These are phyloP conservation scores for Trichoderma arundinaceum DNA, from an alignment of 2,329 filamentous ascomycete species.

Conservation along the genomic window DNA sequence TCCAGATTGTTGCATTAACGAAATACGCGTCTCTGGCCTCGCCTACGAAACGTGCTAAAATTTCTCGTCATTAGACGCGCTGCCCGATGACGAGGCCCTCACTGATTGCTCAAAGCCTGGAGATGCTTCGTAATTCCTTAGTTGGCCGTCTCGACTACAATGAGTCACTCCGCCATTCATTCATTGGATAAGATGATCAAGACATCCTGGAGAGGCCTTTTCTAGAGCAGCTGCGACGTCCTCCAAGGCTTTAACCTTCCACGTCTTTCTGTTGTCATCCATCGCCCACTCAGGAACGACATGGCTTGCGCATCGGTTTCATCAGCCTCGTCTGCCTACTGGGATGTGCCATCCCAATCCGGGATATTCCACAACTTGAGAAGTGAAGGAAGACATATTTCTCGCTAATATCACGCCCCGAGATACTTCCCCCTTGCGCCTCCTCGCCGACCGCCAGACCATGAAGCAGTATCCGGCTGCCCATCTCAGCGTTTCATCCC, in stretches of 20 bases:
- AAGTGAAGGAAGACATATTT: no score
- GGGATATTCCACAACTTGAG: neutral
- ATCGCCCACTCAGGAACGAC: neutral
- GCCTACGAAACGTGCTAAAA: neutral
- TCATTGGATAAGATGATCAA: neutral
- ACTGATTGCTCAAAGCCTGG: neutral
- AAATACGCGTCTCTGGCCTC: neutral
- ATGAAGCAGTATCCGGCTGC: slow-evolving; percentile 40
- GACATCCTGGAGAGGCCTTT: neutral
- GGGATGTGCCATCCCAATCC: neutral
- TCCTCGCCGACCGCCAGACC: slow-evolving; percentile 37
- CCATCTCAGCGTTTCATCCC: slow-evolving; percentile 38
- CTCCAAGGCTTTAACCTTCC: no score
- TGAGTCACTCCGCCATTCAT: neutral
- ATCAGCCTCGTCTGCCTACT: neutral
- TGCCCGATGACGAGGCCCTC: slow-evolving; percentile 5
- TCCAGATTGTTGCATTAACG: neutral
- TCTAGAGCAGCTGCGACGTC: no score
- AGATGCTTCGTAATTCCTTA: neutral
- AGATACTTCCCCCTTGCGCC: slow-evolving; percentile 39
- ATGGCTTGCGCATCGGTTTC: neutral
- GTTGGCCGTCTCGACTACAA: neutral
- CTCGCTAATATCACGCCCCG: no score
- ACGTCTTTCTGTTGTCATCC: no score
- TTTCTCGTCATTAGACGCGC: neutral